Evolutionary conservation across 2,329 filamentous ascomycete genomes (phyloP).

Genomic region (Thermothelomyces thermophilus): DNA sequence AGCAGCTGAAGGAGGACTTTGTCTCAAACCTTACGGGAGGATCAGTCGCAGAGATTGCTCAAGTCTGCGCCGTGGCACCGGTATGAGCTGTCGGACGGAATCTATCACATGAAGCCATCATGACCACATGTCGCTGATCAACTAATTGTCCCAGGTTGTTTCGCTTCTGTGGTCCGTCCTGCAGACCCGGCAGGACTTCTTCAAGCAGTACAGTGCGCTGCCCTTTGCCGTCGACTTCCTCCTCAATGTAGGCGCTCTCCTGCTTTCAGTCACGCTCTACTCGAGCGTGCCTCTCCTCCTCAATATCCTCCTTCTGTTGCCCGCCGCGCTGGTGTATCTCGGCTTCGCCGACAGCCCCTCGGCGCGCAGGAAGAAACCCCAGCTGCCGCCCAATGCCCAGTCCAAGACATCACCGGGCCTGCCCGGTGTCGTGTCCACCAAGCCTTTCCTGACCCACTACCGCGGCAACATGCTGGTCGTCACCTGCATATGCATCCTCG

Average conservation of each 20-base stretch:
- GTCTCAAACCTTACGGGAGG: constrained; percentile 88
- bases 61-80: constrained; percentile 75
- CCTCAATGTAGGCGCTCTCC: constrained; percentile 73
- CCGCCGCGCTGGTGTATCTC: constrained; percentile 57
- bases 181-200: constrained; percentile 77
- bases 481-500: constrained; percentile 88
- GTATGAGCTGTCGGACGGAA: constrained; percentile 45
- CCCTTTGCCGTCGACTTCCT: constrained; percentile 75
- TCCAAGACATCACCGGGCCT: constrained; percentile 28
- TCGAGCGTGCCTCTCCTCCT: constrained; percentile 67
- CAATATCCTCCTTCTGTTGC: constrained; percentile 64
- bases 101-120: background rate
- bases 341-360: constrained; percentile 39
- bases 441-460: constrained; percentile 89
- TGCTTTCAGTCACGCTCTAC: constrained; percentile 84
- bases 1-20: constrained; percentile 88
- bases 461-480: constrained; percentile 85
- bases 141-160: constrained; percentile 52
- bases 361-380: constrained; percentile 42
- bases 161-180: constrained; percentile 83
- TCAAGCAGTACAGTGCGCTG: constrained; percentile 64
- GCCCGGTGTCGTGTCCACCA: constrained; percentile 60
- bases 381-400: constrained; percentile 39
- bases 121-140: constrained; percentile 12
- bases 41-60: constrained; percentile 76